These are phyloP conservation scores for Chlorella sp. DNA, from an alignment of 139 green algal species.

Conservation along the genomic window DNA sequence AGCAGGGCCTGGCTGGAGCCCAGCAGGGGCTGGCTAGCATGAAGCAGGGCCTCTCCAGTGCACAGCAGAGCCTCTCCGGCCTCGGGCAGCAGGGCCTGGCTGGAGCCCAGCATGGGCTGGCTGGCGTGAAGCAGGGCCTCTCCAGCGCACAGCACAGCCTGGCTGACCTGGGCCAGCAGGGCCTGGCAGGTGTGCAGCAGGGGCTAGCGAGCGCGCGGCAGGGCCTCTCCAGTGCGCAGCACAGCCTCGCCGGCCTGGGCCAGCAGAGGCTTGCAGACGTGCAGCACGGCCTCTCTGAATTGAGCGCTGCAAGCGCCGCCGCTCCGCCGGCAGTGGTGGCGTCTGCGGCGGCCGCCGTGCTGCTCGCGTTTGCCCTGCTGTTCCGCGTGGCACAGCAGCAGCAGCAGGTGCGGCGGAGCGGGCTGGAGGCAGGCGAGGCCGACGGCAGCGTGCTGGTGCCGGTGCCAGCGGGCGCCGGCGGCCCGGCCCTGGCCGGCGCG, in stretches of 20 bases:
- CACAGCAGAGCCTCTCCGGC: no score
- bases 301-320: not conserved
- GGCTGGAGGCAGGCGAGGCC: not conserved
- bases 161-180: no score
- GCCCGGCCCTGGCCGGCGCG: not conserved
- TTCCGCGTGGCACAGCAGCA: not conserved
- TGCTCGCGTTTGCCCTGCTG: not conserved
- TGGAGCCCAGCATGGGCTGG: no score
- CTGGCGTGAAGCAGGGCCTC: no score
- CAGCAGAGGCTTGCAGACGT: no score
- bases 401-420: not conserved
- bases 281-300: not conserved
- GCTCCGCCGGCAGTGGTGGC: not conserved
- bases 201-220: not conserved
- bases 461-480: no score
- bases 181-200: not conserved
- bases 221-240: not conserved
- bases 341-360: no score
- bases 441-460: not conserved
- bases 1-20: no score
- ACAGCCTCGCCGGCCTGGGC: not conserved
- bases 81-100: no score
- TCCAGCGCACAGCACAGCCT: no score
- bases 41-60: no score
- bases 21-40: no score